phyloP scores from a whole-genome alignment of 208 protist genomes.

The Acanthamoeba royreba region DNA sequence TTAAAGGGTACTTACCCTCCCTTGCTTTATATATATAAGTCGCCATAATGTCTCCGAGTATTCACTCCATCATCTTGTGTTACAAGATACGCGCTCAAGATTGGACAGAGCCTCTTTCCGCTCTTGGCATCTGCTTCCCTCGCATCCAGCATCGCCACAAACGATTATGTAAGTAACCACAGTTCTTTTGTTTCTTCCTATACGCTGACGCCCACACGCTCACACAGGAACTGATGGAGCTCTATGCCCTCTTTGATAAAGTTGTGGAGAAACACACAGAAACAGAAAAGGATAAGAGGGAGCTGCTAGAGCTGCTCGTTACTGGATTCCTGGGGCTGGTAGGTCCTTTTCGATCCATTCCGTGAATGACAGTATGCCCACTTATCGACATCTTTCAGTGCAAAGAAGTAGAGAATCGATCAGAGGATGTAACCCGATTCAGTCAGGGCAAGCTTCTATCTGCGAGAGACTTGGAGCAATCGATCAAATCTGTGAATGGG shows the following conservation, averaged over 20 bases:
- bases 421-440: neutral
- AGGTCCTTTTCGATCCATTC: neutral
- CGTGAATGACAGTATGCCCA: neutral
- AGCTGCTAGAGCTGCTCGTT: neutral
- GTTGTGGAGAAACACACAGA: neutral
- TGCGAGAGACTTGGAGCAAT: neutral
- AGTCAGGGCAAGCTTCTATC: neutral
- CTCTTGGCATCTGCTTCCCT: neutral
- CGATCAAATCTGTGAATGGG: neutral
- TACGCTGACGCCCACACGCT: neutral
- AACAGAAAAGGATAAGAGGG: neutral
- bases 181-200: neutral
- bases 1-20: neutral
- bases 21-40: neutral
- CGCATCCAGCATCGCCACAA: neutral
- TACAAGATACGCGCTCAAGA: neutral
- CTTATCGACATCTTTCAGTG: neutral
- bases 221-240: neutral
- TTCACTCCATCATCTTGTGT: neutral
- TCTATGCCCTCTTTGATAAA: conserved; percentile 11
- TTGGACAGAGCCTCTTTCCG: neutral
- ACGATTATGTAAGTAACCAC: neutral
- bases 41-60: neutral
- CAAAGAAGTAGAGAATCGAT: neutral
- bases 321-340: neutral